Percentiles rank a stretch among this genome's conserved stretches.
Evolutionary conservation across 1,284 basidiomycete genomes (phyloP).

Genomic region (Ceratobasidium sp.): DNA sequence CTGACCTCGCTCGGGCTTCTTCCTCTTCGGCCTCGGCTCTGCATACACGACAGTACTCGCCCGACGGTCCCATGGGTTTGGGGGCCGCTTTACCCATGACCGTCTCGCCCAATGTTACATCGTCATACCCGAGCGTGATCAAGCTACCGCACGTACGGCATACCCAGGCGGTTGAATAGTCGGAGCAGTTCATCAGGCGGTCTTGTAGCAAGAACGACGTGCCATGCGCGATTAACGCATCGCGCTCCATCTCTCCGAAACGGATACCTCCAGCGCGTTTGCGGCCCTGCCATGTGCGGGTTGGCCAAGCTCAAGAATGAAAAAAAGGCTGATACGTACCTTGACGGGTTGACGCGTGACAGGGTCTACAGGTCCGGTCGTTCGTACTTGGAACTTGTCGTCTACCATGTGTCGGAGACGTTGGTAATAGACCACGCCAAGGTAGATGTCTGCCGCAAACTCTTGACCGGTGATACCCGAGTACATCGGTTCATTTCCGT

Average conservation of each 20-base stretch:
- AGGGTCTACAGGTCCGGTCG: slow-evolving; percentile 95
- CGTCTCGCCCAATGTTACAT: slow-evolving; percentile 71
- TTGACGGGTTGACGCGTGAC: slow-evolving; percentile 98
- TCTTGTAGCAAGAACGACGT: slow-evolving; percentile 98
- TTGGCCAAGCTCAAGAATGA: slow-evolving; percentile 4
- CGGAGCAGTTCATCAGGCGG: slow-evolving; percentile 99
- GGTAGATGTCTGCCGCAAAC: slow-evolving; percentile 98
- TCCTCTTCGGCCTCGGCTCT: slow-evolving; percentile 70
- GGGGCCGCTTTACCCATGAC: slow-evolving; percentile 45
- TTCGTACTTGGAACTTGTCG: slow-evolving; percentile 99
- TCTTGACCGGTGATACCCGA: slow-evolving; percentile 99
- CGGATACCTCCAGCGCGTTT: slow-evolving; percentile 99
- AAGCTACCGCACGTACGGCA: slow-evolving; percentile 95
- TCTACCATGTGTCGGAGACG: slow-evolving; percentile 99
- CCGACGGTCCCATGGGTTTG: slow-evolving; percentile 68
- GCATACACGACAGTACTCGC: slow-evolving; percentile 94
- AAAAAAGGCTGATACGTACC: slow-evolving; percentile 54
- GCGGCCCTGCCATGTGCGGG: slow-evolving; percentile 68
- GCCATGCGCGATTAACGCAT: slow-evolving; percentile 97
- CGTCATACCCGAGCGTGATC: slow-evolving; percentile 93
- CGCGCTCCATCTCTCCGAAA: slow-evolving; percentile 99
- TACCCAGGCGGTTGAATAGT: slow-evolving; percentile 98
- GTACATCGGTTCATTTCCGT: slow-evolving; percentile 99
- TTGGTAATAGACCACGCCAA: slow-evolving; percentile 99
- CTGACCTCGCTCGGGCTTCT: slow-evolving; percentile 59